A percentile compares a stretch with the other conserved stretches of the same genome.
Conservation (phyloP, 2,329 filamentous ascomycete genomes). For the Pseudomassariella vexata region DNA sequence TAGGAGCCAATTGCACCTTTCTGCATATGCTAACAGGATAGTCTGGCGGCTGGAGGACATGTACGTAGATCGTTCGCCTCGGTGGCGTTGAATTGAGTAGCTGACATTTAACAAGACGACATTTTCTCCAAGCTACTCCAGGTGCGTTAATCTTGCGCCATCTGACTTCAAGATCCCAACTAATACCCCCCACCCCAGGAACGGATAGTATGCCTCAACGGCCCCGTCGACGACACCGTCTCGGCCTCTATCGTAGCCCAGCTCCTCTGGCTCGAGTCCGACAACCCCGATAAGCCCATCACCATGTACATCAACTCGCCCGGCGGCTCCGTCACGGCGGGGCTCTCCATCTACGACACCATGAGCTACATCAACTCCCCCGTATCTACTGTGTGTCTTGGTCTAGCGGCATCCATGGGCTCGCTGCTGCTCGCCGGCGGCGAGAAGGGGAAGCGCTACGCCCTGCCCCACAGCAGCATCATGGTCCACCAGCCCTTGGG, state of each 20-base stretch:
- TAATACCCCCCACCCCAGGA: constrained; percentile 47
- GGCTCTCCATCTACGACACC: constrained; percentile 92
- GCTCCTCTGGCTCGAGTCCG: constrained; percentile 95
- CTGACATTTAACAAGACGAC: constrained; percentile 51
- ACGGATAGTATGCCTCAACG: constrained; percentile 90
- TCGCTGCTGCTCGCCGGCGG: constrained; percentile 83
- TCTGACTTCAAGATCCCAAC: constrained; percentile 6
- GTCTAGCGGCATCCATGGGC: constrained; percentile 93
- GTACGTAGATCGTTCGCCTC: constrained; percentile 47
- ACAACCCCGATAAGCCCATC: constrained; percentile 90
- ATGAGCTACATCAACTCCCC: constrained; percentile 95
- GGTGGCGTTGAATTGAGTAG: constrained; percentile 8
- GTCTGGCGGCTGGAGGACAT: constrained; percentile 73
- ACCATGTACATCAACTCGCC: constrained; percentile 98
- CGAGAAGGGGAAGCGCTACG: constrained; percentile 76
- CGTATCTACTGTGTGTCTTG: constrained; percentile 91
- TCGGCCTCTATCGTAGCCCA: constrained; percentile 95
- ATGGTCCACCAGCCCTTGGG: constrained; percentile 97
- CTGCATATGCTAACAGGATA: constrained; percentile 32
- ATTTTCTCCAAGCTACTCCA: constrained; percentile 78
- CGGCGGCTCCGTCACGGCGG: constrained; percentile 84
- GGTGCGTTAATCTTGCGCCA: constrained; percentile 47
- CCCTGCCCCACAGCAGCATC: constrained; percentile 86
- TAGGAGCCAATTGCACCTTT: constrained; percentile 3
- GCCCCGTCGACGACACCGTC: constrained; percentile 81